Conservation (phyloP, 108 stramenopile genomes). For the Nitzschia sp. region DNA sequence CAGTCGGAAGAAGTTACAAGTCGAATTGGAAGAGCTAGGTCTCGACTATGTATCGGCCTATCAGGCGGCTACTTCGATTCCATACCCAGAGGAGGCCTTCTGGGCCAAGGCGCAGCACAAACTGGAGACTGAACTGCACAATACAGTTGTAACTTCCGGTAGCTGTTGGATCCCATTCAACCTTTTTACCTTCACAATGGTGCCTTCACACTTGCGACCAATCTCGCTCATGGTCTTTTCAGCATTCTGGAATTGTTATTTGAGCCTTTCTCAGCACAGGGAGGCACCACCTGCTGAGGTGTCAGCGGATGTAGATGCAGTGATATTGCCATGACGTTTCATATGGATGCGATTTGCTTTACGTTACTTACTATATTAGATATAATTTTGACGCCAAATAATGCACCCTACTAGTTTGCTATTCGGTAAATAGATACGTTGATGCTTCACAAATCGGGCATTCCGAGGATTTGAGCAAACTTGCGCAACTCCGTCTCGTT, state of each 20-base stretch:
- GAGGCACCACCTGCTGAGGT: no score
- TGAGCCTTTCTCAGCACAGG: slow-evolving; percentile 44
- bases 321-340: no score
- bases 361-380: no score
- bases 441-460: slow-evolving; percentile 33
- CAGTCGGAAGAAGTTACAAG: not conserved
- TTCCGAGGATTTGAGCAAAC: slow-evolving; percentile 43
- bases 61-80: slow-evolving; percentile 10
- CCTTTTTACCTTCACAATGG: slow-evolving; percentile 35
- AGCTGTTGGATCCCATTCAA: slow-evolving; percentile 43
- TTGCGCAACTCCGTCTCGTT: slow-evolving; percentile 28
- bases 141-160: slow-evolving; percentile 30
- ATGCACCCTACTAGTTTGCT: not conserved
- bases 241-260: slow-evolving; percentile 51
- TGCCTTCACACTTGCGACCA: slow-evolving; percentile 36
- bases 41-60: not conserved
- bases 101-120: slow-evolving; percentile 11
- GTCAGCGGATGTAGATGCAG: no score
- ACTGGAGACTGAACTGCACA: slow-evolving; percentile 33
- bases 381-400: no score
- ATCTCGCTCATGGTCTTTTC: slow-evolving; percentile 34
- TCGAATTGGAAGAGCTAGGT: not conserved
- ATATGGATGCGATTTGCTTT: no score
- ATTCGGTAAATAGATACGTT: no score
- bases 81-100: slow-evolving; percentile 22